Base-by-base conservation (phyloP, 2,329 filamentous ascomycete species). In the Emmonsia crescens region DNA sequence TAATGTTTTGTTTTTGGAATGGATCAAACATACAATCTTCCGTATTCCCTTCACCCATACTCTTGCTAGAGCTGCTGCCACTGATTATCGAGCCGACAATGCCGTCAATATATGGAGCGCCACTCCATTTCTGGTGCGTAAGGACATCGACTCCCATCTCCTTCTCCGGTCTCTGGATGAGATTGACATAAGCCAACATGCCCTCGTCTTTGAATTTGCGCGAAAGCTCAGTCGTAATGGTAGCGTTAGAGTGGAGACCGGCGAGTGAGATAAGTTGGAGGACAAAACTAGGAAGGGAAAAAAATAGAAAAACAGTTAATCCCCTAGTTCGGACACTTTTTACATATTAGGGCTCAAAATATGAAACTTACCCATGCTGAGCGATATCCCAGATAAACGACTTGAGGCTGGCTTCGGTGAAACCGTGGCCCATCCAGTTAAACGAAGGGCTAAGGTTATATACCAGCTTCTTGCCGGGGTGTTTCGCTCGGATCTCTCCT, bases 391-490 rank as follows among this genome's bases (percentile, higher is more conserved):
- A 97, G 69, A 99, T 89, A 75, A 99, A 99, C 5, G 85, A 91
- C 77, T 89, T 91, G 61, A 99, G 82, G 5, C 88, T 87, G 64
- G 85, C 86, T 65, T 91, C 85, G 2, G 84, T 87, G 77, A 97
- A 99, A 36, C 93, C 94, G 73, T 97, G 92, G 12, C 86, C 86
- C 85, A 95, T 94, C 94, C 94, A 99, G 81, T 99, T 97, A 83
- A 99, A 99, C 9, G 90, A 96, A 0, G 94, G 94, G 4, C 88
- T 92, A 1, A 99, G 83, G 78, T 99, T 99, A 79, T 99, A 99
- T 0, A 97, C 93, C 29, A 99, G 83, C 42, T 89, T 89, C 82
- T 97, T 97, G 64, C 84, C 85, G 0, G 91, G 90, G 69, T 84
- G 80, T 3, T 77, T 79, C 0, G 79, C 76, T 60, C 89, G 85